Base-by-base conservation (phyloP, 2,329 filamentous ascomycete genomes). In the Blumeria graminis region DNA sequence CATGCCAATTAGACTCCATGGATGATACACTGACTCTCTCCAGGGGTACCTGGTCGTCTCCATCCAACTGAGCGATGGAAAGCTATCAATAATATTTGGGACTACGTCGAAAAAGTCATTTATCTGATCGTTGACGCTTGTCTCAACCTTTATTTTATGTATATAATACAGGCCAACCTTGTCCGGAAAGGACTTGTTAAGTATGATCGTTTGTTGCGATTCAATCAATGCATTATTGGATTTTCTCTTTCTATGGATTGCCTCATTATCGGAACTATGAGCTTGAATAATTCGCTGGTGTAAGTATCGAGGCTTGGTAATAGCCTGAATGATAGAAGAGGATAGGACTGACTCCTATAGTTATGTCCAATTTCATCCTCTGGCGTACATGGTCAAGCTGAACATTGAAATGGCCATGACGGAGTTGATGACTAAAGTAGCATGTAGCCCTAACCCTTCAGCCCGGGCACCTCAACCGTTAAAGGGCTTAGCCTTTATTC, bases 121-220 rank as follows among this genome's bases (percentile, higher is more conserved):
- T 75, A 76, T 58, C 63, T 76, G 2, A 53, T 75, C 1, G 68
- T 76, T 6, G 75, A 78, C 57, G 72, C 68, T 1, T 64, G 61
- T 0, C 68, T 78, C n/a, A 78, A 77, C 57, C 71, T 67, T 63
- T 76, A 74, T 59, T 78, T 78, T 60, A 66, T 77, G 2, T 61
- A 61, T 13, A 69, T 65, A 3, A 69, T 72, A 22, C 67, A 68
- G 57, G 60, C 62, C 8, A 63, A 67, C 3, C 65, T 72, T 1
- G 65, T 72, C 1, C 58, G 63, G 7, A 64, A 68, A 57, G 69
- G 69, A 0, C 62, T 71, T 7, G 64, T 62, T 8, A 72, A 72
- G 59, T 72, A 72, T 56, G 57, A 65, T 51, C 65, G 65, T 0
- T 62, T 71, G 3, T 66, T 71, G 0, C 63, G 63, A 22, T 71